Conservation (phyloP, 306 rosid species). For the Cucumis cinereus region DNA sequence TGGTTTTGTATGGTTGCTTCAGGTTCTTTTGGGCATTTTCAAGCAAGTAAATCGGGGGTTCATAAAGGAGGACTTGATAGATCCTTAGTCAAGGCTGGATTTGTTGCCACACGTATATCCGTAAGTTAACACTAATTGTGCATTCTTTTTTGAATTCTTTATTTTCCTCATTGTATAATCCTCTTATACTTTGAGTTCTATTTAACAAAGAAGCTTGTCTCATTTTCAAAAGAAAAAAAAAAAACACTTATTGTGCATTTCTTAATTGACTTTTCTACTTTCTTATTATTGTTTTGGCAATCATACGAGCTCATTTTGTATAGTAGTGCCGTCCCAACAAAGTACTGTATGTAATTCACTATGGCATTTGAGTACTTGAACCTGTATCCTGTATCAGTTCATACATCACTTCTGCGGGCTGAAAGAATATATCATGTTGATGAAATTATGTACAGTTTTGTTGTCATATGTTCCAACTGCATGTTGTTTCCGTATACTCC, state of each 20-base stretch:
- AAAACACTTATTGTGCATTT: not conserved
- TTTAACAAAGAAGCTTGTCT: too few species aligned
- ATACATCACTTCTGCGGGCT: not conserved
- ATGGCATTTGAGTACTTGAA: not conserved
- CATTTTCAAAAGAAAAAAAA: too few species aligned
- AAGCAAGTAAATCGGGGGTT: constrained; percentile 89
- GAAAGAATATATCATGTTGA: not conserved
- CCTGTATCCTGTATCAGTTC: not conserved
- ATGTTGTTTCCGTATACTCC: not conserved
- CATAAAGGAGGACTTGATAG: constrained; percentile 70
- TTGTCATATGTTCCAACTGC: not conserved
- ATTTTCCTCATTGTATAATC: too few species aligned
- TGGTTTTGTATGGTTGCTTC: constrained; percentile 19
- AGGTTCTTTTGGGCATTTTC: constrained; percentile 98
- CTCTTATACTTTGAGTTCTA: too few species aligned
- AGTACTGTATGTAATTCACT: not conserved
- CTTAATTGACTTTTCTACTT: not conserved
- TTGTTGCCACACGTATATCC: constrained; percentile 91
- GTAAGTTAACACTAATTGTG: constrained; percentile 27
- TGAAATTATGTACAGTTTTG: not conserved
- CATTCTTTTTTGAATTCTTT: too few species aligned
- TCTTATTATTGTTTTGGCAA: not conserved
- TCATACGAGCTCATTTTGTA: not conserved
- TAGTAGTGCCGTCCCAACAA: not conserved
- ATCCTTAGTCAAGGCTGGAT: constrained; percentile 89